Evolutionary conservation across 2,329 filamentous ascomycete genomes (phyloP).

Genomic region (Bipolaris victoriae): DNA sequence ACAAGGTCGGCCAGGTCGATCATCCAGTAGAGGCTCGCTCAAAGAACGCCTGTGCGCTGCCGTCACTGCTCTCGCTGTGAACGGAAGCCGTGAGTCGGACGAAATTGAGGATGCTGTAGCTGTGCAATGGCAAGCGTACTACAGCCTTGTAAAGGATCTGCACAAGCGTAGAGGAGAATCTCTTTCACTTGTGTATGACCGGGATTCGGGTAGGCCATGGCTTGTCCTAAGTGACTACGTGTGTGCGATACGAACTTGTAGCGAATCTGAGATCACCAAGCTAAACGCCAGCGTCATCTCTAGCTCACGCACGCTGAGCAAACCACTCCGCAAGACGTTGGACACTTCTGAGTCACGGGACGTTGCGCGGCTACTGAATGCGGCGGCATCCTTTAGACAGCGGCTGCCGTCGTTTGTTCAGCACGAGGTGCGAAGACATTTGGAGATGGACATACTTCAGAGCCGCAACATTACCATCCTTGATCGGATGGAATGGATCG

Average conservation of each 20-base stretch:
- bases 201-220: conserved; percentile 75
- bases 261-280: conserved; percentile 73
- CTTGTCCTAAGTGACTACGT: conserved; percentile 82
- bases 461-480: conserved; percentile 64
- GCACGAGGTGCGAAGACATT: conserved; percentile 69
- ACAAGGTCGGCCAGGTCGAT: conserved; percentile 19
- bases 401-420: conserved; percentile 72
- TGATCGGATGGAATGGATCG: conserved; percentile 78
- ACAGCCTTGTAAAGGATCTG: conserved; percentile 81
- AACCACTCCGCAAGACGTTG: conserved; percentile 43
- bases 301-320: conserved; percentile 22
- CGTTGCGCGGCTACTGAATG: conserved; percentile 68
- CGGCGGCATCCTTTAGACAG: conserved; percentile 73
- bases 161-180: conserved; percentile 86
- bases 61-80: conserved; percentile 70
- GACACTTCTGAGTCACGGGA: conserved; percentile 51
- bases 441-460: conserved; percentile 76
- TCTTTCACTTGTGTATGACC: conserved; percentile 77
- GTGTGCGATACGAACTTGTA: conserved; percentile 80
- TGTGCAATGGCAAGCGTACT: conserved; percentile 88
- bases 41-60: conserved; percentile 78
- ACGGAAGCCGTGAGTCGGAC: conserved; percentile 73
- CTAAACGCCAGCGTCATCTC: conserved; percentile 65
- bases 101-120: conserved; percentile 76
- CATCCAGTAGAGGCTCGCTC: conserved; percentile 60